A percentile compares a stretch with the other conserved stretches of the same genome.
Evolutionary conservation across 495 filamentous ascomycete genomes (phyloP).

Genomic region (Podospora tetraspora): DNA sequence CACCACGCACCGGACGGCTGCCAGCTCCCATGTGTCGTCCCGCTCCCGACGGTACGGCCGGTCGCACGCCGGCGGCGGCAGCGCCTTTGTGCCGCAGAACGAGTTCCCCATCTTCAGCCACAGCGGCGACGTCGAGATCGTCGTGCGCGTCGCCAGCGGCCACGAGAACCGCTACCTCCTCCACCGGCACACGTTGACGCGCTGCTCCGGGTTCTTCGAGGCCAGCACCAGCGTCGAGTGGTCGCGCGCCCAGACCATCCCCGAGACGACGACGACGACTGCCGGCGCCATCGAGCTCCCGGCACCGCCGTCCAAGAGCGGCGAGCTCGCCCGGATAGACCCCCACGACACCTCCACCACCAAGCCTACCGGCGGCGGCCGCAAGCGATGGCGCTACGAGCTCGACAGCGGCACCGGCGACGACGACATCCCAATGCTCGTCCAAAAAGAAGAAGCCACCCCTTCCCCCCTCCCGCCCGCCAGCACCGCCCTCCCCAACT

Average conservation of each 20-base stretch:
- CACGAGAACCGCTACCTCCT: constrained; percentile 80
- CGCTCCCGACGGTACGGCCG: constrained; percentile 66
- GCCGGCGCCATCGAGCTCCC: constrained; percentile 49
- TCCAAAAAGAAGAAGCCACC: constrained; percentile 62
- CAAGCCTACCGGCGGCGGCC: constrained; percentile 20
- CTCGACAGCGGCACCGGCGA: constrained; percentile 68
- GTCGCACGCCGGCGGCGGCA: constrained; percentile 76
- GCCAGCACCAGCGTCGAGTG: constrained; percentile 83
- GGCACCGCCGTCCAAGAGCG: constrained; percentile 2
- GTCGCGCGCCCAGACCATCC: constrained; percentile 50
- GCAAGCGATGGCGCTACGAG: constrained; percentile 78
- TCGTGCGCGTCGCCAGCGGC: constrained; percentile 59
- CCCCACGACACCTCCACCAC: constrained; percentile 10
- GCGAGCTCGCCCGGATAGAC: constrained; percentile 32
- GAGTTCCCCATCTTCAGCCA: constrained; percentile 89
- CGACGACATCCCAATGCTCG: constrained; percentile 80
- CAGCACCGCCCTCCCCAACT: constrained; percentile 23
- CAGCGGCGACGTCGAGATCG: constrained; percentile 84
- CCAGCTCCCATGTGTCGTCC: constrained; percentile 55
- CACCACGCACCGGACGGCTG: constrained; percentile 35
- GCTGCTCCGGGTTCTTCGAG: constrained; percentile 91
- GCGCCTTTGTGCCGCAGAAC: constrained; percentile 67
- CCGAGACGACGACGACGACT: constrained; percentile 31
- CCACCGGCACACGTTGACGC: constrained; percentile 74
- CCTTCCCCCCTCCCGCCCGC: background rate